Evolutionary conservation across 139 green algal genomes (phyloP).

Genomic region (Desmodesmus armatus): DNA sequence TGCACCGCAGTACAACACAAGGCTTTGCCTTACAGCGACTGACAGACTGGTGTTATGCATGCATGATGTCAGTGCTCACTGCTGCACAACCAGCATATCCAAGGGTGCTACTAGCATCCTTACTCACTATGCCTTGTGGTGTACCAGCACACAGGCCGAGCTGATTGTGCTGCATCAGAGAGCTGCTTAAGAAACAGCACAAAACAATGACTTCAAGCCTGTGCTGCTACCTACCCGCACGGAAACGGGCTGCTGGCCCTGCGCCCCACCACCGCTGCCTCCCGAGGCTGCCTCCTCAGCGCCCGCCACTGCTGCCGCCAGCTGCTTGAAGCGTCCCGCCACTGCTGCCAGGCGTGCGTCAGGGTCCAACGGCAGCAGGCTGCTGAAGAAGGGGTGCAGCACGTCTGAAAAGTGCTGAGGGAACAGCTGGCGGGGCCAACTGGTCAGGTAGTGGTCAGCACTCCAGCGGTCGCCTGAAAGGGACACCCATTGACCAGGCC

Average conservation of each 20-base stretch:
- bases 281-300: not conserved
- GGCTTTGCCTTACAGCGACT: too few relatives aligned
- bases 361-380: conserved; percentile 72
- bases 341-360: conserved; percentile 72
- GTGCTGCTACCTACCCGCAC: not conserved
- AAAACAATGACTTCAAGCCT: too few relatives aligned
- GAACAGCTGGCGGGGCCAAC: conserved; percentile 51
- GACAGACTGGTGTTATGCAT: too few relatives aligned
- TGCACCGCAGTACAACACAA: too few relatives aligned
- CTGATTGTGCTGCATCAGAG: too few relatives aligned
- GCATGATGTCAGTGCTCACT: too few relatives aligned
- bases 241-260: not conserved
- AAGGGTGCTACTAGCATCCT: too few relatives aligned
- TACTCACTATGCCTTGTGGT: too few relatives aligned
- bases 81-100: too few relatives aligned
- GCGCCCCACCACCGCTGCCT: not conserved
- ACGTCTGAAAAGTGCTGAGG: conserved; percentile 53
- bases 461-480: conserved; percentile 65
- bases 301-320: not conserved
- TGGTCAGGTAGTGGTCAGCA: conserved; percentile 78
- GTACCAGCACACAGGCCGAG: too few relatives aligned
- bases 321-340: conserved; percentile 24
- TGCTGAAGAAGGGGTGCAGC: conserved; percentile 78
- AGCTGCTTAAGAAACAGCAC: too few relatives aligned
- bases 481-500: too few relatives aligned